Evolutionary conservation across 1,284 basidiomycete genomes (phyloP).

Genomic region (Ganoderma lingzhi): DNA sequence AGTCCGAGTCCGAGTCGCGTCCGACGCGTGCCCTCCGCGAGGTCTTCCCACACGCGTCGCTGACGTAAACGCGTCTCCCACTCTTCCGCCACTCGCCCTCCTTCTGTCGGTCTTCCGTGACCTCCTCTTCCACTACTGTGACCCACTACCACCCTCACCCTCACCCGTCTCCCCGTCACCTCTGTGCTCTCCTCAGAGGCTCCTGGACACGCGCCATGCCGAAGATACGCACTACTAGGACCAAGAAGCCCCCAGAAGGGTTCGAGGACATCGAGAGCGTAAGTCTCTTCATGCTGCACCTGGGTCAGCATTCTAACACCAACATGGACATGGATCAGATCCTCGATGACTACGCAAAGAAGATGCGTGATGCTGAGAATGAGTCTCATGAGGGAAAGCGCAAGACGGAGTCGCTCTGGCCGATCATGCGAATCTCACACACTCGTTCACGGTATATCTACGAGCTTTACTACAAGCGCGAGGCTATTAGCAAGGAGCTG

Average conservation of each 20-base stretch:
- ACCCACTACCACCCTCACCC: background rate
- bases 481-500: constrained; percentile 92
- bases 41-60: constrained; percentile 22
- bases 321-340: constrained; percentile 56
- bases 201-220: constrained; percentile 72
- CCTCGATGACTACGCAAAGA: constrained; percentile 94
- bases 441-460: constrained; percentile 97
- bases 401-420: constrained; percentile 97
- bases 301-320: constrained; percentile 5
- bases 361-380: constrained; percentile 98
- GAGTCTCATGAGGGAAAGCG: constrained; percentile 98
- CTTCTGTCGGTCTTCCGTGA: constrained; percentile 3
- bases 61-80: constrained; percentile 28
- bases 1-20: constrained; percentile 21
- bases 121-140: background rate
- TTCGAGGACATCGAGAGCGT: constrained; percentile 95
- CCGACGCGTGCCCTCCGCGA: constrained; percentile 33
- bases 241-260: constrained; percentile 96
- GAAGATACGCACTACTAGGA: constrained; percentile 93
- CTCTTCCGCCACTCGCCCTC: constrained; percentile 12
- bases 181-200: background rate
- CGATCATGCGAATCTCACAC: constrained; percentile 98
- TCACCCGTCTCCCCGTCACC: background rate
- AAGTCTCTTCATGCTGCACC: constrained; percentile 36
- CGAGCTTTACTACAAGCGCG: constrained; percentile 98